Evolutionary conservation across 2,329 filamentous ascomycete species (phyloP).

Genomic region (Microthyrium microscopicum): DNA sequence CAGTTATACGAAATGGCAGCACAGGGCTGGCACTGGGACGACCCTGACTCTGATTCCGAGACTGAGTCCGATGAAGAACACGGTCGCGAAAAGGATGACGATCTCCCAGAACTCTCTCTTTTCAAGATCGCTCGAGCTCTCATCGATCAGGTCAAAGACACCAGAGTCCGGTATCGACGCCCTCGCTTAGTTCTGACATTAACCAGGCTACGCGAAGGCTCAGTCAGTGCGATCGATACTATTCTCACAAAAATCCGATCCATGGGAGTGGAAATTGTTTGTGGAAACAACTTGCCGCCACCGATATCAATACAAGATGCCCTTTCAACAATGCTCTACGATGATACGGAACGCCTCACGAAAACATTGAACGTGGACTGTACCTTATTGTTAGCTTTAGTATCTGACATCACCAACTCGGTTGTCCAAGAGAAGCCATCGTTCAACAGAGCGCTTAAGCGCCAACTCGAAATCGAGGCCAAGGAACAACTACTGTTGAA

Average conservation of each 20-base stretch:
- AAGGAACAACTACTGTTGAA: slow-evolving; percentile 42
- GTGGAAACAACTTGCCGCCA: slow-evolving; percentile 14
- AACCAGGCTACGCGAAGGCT: slow-evolving; percentile 37
- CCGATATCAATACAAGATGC: slow-evolving; percentile 13
- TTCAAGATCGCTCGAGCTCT: slow-evolving; percentile 44
- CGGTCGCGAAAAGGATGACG: slow-evolving; percentile 17
- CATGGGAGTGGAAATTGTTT: slow-evolving; percentile 26
- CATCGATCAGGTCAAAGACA: slow-evolving; percentile 37
- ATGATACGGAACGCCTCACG: slow-evolving; percentile 25
- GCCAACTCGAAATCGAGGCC: slow-evolving; percentile 48
- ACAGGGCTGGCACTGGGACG: slow-evolving; percentile 38
- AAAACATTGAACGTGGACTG: slow-evolving; percentile 43
- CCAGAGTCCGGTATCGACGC: slow-evolving; percentile 40
- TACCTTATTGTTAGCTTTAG: slow-evolving; percentile 54
- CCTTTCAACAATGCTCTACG: slow-evolving; percentile 18
- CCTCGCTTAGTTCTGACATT: slow-evolving; percentile 45
- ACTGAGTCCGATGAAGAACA: slow-evolving; percentile 28
- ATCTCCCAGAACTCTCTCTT: slow-evolving; percentile 41
- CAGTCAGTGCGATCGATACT: slow-evolving; percentile 36
- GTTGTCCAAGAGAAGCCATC: slow-evolving; percentile 29
- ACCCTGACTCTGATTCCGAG: slow-evolving; percentile 27
- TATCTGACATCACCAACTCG: slow-evolving; percentile 56
- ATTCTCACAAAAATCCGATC: slow-evolving; percentile 39
- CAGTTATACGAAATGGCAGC: slow-evolving; percentile 55
- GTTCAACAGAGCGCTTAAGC: slow-evolving; percentile 42